Evolutionary conservation across 768 basidiomycete species (phyloP).

Genomic region (Udeniomyces megalosporus): DNA sequence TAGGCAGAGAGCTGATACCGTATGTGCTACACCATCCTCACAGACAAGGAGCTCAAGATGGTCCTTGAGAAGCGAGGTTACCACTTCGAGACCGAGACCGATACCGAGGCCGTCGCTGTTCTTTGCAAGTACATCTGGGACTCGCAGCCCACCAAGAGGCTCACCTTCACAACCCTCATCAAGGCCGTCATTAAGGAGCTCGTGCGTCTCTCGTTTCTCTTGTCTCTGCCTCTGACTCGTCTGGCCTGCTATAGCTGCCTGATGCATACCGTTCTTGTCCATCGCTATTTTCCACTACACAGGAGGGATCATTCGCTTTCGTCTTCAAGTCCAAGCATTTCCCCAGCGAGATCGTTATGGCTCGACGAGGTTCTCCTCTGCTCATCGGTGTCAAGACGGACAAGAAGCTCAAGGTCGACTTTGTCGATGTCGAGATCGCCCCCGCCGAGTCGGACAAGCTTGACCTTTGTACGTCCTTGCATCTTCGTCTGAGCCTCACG

Average conservation of each 20-base stretch:
- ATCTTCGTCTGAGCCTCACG: background rate
- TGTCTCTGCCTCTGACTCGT: too few relatives aligned
- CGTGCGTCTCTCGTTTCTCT: slow-evolving; percentile 24
- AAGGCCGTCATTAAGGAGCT: slow-evolving; percentile 94
- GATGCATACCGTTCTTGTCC: background rate
- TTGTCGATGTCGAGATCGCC: slow-evolving; percentile 92
- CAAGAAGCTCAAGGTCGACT: slow-evolving; percentile 98
- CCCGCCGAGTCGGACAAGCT: slow-evolving; percentile 39
- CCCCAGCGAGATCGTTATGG: slow-evolving; percentile 88
- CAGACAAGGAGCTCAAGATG: slow-evolving; percentile 57
- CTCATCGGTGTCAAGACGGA: slow-evolving; percentile 98
- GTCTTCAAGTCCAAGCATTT: slow-evolving; percentile 95
- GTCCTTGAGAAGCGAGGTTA: slow-evolving; percentile 93
- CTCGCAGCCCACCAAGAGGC: slow-evolving; percentile 65
- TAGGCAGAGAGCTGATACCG: background rate
- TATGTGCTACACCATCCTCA: background rate
- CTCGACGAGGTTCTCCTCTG: slow-evolving; percentile 90
- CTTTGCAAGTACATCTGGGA: slow-evolving; percentile 94
- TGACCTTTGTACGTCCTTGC: background rate
- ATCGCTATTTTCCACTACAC: background rate
- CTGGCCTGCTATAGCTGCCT: background rate
- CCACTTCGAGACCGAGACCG: slow-evolving; percentile 85
- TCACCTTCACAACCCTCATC: slow-evolving; percentile 77
- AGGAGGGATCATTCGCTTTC: slow-evolving; percentile 95
- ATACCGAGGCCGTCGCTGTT: slow-evolving; percentile 94